Conservation (phyloP, 2,329 filamentous ascomycete species). For the Fusarium papillatum region DNA sequence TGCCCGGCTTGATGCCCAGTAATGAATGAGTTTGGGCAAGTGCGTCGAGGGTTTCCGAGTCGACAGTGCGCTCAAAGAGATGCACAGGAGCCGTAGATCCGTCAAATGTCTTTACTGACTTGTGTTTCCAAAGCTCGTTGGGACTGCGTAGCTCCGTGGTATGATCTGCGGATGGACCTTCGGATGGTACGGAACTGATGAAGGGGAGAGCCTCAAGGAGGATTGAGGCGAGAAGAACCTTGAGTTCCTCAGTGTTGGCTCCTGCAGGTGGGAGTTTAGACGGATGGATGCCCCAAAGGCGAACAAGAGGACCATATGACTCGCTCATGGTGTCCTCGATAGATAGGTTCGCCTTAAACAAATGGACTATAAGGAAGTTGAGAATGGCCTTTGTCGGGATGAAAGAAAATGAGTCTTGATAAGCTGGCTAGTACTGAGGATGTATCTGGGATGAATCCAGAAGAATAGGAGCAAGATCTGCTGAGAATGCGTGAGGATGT, state of each 20-base stretch:
- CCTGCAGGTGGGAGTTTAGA: conserved; percentile 60
- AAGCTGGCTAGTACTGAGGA: background rate
- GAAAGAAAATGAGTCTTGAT: background rate
- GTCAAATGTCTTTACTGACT: conserved; percentile 61
- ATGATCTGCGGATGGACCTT: conserved; percentile 35
- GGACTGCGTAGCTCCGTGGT: conserved; percentile 29
- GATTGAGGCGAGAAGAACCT: conserved; percentile 64
- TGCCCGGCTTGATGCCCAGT: conserved; percentile 34
- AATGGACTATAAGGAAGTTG: conserved; percentile 5
- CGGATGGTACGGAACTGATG: conserved; percentile 65
- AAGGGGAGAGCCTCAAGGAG: conserved; percentile 72
- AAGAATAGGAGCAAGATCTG: background rate
- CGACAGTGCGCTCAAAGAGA: conserved; percentile 65
- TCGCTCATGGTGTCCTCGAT: conserved; percentile 34
- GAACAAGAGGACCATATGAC: conserved; percentile 61
- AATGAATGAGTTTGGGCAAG: conserved; percentile 52
- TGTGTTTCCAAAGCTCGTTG: conserved; percentile 61
- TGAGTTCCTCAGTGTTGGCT: conserved; percentile 58
- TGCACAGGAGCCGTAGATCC: conserved; percentile 66
- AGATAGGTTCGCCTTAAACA: background rate
- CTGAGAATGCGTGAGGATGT: background rate
- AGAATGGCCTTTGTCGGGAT: background rate
- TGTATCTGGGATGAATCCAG: background rate
- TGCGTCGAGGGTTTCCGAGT: conserved; percentile 57
- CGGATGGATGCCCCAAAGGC: conserved; percentile 65